These are phyloP conservation scores for Diaporthe ilicicola DNA, from an alignment of 2,329 filamentous ascomycete genomes.

Conservation along the genomic window DNA sequence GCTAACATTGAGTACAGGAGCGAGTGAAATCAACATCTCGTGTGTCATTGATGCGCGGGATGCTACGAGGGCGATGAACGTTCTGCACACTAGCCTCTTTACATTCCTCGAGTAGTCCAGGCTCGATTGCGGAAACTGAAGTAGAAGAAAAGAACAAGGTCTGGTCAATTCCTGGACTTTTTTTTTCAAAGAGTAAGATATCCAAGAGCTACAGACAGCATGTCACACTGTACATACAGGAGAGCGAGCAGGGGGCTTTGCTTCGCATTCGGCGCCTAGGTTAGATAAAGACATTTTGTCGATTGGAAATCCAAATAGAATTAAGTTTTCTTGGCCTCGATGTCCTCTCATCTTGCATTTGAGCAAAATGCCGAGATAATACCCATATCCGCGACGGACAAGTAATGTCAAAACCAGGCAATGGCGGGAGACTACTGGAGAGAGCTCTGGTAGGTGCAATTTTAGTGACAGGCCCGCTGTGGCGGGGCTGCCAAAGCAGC, in stretches of 20 bases:
- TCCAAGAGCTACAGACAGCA: background rate
- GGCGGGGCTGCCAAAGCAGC: too few species aligned
- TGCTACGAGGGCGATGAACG: conserved; percentile 92
- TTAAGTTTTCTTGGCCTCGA: background rate
- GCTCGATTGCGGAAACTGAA: background rate
- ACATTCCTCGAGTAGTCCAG: conserved; percentile 82
- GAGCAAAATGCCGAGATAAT: too few species aligned
- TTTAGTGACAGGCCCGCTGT: too few species aligned
- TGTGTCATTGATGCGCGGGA: conserved; percentile 95
- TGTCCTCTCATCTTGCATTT: too few species aligned
- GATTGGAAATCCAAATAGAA: background rate
- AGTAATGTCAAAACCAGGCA: too few species aligned
- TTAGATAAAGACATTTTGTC: background rate
- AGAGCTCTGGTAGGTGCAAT: too few species aligned
- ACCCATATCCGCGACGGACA: too few species aligned
- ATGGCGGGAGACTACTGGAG: too few species aligned
- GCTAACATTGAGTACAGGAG: conserved; percentile 63
- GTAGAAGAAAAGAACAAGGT: background rate
- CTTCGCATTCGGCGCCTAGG: background rate
- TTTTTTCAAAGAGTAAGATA: background rate
- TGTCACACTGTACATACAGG: background rate
- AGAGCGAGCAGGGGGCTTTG: background rate
- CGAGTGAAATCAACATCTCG: conserved; percentile 98
- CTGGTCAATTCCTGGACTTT: background rate
- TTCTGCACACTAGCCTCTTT: conserved; percentile 95